A percentile compares a stretch with the other conserved stretches of the same genome.
Conservation (phyloP, 2,329 filamentous ascomycete genomes). For the Alternaria brassicae region DNA sequence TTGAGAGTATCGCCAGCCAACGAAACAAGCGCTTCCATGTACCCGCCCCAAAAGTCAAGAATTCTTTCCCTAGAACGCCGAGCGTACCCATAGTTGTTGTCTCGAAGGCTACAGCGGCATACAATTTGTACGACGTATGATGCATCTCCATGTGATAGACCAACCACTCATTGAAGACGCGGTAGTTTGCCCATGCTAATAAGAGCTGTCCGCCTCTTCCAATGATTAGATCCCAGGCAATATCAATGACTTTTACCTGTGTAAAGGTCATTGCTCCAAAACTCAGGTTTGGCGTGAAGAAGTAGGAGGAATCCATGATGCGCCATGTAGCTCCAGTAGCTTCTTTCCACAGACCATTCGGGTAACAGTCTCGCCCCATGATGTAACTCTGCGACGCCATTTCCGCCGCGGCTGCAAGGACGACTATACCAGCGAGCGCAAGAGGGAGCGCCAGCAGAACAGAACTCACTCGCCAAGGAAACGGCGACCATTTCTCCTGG, state of each 20-base stretch:
- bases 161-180: slow-evolving; percentile 49
- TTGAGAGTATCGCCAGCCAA: slow-evolving; percentile 41
- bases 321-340: slow-evolving; percentile 38
- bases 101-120: slow-evolving; percentile 37
- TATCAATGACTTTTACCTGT: slow-evolving; percentile 49
- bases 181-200: slow-evolving; percentile 45
- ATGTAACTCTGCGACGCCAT: slow-evolving; percentile 38
- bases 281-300: slow-evolving; percentile 43
- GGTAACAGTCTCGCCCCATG: slow-evolving; percentile 38
- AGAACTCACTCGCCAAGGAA: slow-evolving; percentile 32
- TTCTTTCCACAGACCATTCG: slow-evolving; percentile 44
- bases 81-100: slow-evolving; percentile 41
- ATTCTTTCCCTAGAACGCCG: slow-evolving; percentile 41
- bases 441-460: slow-evolving; percentile 30
- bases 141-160: slow-evolving; percentile 47
- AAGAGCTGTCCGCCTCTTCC: slow-evolving; percentile 47
- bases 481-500: slow-evolving; percentile 19
- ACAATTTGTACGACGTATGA: slow-evolving; percentile 41
- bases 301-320: slow-evolving; percentile 46
- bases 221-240: slow-evolving; percentile 49
- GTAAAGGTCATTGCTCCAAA: slow-evolving; percentile 47
- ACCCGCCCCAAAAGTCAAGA: slow-evolving; percentile 30
- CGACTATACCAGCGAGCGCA: slow-evolving; percentile 33
- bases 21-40: slow-evolving; percentile 40
- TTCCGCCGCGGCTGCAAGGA: slow-evolving; percentile 40